phyloP scores from a whole-genome alignment of 306 rosid species.

The Benincasa hispida region DNA sequence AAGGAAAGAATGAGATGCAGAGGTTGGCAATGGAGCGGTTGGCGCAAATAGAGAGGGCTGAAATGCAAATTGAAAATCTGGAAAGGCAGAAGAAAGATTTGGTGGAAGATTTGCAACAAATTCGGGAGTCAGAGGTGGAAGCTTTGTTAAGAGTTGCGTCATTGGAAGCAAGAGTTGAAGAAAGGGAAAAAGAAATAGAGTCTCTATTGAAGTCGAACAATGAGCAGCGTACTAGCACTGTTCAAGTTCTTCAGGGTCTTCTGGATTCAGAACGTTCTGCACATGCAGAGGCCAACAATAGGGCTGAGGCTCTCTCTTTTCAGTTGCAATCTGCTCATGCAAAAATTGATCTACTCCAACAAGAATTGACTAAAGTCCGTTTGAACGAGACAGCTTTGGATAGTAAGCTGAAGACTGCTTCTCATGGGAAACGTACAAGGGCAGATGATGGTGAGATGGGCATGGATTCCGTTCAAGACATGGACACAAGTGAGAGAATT shows the following conservation, averaged over 20 bases:
- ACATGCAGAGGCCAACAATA: constrained; percentile 69
- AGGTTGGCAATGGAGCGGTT: constrained; percentile 74
- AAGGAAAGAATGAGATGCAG: constrained; percentile 80
- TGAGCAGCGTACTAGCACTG: constrained; percentile 55
- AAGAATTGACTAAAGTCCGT: constrained; percentile 65
- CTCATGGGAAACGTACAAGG: constrained; percentile 71
- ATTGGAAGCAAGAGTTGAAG: constrained; percentile 64
- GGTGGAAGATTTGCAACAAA: constrained; percentile 33
- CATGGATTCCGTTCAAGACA: constrained; percentile 52
- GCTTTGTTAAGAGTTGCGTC: constrained; percentile 41
- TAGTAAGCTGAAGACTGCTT: constrained; percentile 50
- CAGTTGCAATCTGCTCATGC: constrained; percentile 87
- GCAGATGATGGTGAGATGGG: constrained; percentile 50
- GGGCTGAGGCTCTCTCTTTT: constrained; percentile 82
- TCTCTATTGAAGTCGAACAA: constrained; percentile 60
- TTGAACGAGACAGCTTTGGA: constrained; percentile 72
- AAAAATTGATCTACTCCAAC: constrained; percentile 75
- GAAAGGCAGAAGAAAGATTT: constrained; percentile 46
- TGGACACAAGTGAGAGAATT: constrained; percentile 53
- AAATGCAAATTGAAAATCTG: constrained; percentile 58
- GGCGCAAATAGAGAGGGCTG: constrained; percentile 69
- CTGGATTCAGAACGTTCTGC: constrained; percentile 87
- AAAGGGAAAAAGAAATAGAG: constrained; percentile 73
- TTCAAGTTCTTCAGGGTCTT: constrained; percentile 69
- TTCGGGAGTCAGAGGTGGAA: constrained; percentile 46